Evolutionary conservation across 1,139 yeast genomes (phyloP), one percentile per base, ranked within the genome.

Genomic region (Insectozyma bohioensis): DNA sequence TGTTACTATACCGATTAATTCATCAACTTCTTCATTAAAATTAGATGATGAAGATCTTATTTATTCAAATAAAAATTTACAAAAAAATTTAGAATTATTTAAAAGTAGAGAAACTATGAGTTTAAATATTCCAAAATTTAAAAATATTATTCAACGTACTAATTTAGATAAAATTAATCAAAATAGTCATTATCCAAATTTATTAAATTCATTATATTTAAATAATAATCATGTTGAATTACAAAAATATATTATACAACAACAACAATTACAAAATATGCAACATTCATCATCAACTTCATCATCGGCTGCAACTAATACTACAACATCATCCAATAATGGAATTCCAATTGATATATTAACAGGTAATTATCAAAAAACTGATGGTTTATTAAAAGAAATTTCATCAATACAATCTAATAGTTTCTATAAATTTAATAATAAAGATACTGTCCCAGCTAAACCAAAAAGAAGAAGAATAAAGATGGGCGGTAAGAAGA

Each of bases 61-160:
- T 30, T 78, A 85, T 12, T 78, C 88, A 0, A 75, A 82, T 2
- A 46, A 48, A 12, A 85, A 85, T 49, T 74, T 87, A 66, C 70
- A 79, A 48, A 77, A 84, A 48, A 67, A 85, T 34, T 74, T 85
- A 8, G 72, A 85, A n/a, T 63, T 90, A 40, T 76, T 80, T 37
- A 78, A 83, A 18, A 79, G 92, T 4, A 75, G 96, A 45, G 90
- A 85, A 44, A 85, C 97, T 0, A 65, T 90, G 40, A 76, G 83
- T 12, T 57, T 87, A 32, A 74, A 78, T 33, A 73, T 84, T 1
- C 82, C 85, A 1, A 67, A 70, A 24, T 67, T 80, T 40, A 69
- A 68, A 24, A 74, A 75, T 37, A 66, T 78, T 3, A 68, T 78
- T n/a, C 80, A 75, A 48, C 61, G 85, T 34, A 71, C 79, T 16